Evolutionary conservation across 495 filamentous ascomycete genomes (phyloP), one percentile per base, ranked within the genome.

Genomic region (Penicillium subrubescens): DNA sequence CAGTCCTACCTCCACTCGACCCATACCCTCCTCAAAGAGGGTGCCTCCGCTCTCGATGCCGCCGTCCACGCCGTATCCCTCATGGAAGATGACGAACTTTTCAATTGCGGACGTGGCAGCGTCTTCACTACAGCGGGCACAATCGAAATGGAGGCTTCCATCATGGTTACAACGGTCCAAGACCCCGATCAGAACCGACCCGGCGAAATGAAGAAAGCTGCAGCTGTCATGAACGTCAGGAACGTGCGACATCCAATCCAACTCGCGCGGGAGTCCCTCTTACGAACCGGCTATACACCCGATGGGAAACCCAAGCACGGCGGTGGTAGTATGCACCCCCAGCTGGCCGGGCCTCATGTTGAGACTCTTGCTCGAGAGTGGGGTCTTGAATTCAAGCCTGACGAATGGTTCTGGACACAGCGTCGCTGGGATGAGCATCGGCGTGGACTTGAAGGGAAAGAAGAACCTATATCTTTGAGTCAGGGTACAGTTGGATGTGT

Each of bases 401-500:
- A 88, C 34, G 77, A 79, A 12, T 97, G 94, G 75, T 96, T 92
- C 72, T 96, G 86, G 78, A 93, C 91, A 41, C 80, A 87, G 81
- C 84, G 80, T 61, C 79, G 92, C 57, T 97, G 93, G 93, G 87
- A 93, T 57, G 91, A 96, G 73, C 93, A 97, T 78, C 67, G 83
- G 11, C 81, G 84, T 25, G 92, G 87, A 0, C 67, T 96, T 68
- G 77, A 86, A 61, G 78, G 83, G 76, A 78, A 66, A 29, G 61
- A 66, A 27, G 73, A 76, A 57, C 55, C 53, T 21, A 19, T 73
- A 3, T 61, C 60, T 8, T 53, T 75, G 57, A 76, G 91, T 14
- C 93, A 96, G 73, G 94, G 93, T 0, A 97, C 94, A 0, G 90
- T 91, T 34, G 93, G 93, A 0, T 90, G 90, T 41, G 91, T 96